A percentile compares a stretch with the other conserved stretches of the same genome.
phyloP scores from a whole-genome alignment of 495 filamentous ascomycete genomes.

The Daldinia bambusicola region DNA sequence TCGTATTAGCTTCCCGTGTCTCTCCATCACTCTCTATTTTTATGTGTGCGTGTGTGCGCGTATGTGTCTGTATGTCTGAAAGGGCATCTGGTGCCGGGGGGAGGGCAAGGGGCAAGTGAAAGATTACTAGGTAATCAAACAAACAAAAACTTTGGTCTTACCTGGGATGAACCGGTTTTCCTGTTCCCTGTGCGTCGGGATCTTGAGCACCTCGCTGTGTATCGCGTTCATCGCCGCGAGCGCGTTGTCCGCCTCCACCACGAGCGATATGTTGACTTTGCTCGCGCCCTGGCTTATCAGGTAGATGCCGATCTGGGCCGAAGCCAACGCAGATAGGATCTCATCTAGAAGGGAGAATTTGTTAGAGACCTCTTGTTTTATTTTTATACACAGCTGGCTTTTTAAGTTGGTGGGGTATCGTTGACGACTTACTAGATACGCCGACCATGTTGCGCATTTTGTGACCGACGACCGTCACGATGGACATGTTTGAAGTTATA shows the following conservation, averaged over 20 bases:
- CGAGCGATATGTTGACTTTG: constrained; percentile 57
- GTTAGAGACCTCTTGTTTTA: constrained; percentile 18
- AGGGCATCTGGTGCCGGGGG: constrained; percentile 18
- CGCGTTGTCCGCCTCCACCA: constrained; percentile 52
- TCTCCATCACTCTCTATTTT: too few species aligned
- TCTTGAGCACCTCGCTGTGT: constrained; percentile 55
- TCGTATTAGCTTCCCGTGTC: constrained; percentile 13
- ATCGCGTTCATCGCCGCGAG: constrained; percentile 53
- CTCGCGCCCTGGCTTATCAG: constrained; percentile 56
- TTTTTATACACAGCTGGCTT: not conserved
- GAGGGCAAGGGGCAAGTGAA: too few species aligned
- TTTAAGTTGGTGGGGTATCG: not conserved
- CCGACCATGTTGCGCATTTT: constrained; percentile 57
- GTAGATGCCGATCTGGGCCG: constrained; percentile 52
- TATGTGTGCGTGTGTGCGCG: too few species aligned
- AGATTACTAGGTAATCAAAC: not conserved
- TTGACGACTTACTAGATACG: constrained; percentile 48
- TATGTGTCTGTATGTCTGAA: not conserved
- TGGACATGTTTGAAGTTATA: constrained; percentile 49
- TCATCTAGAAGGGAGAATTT: constrained; percentile 39
- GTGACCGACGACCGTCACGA: constrained; percentile 55
- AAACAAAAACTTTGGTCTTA: constrained; percentile 29
- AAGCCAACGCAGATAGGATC: constrained; percentile 53
- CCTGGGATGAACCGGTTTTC: constrained; percentile 49
- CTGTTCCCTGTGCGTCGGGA: constrained; percentile 49